Base-by-base conservation (phyloP, 2,329 filamentous ascomycete species). In the Apiospora hydei region DNA sequence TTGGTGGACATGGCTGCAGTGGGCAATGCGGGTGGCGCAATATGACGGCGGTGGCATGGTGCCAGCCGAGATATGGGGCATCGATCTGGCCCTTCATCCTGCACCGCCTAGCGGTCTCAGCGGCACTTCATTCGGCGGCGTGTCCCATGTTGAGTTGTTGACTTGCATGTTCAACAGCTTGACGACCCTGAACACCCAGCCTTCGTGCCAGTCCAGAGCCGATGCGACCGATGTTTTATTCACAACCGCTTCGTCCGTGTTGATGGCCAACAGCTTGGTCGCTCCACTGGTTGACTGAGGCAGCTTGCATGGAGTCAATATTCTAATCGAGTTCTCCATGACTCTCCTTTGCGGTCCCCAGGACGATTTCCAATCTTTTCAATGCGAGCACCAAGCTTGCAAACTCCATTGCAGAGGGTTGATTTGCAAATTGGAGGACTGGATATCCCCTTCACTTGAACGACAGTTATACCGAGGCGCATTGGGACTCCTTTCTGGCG, bases 1-100 rank as follows among this genome's bases (percentile, higher is more conserved):
- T 69, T 91, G 89, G 89, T 90, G 88, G 88, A 84, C 86, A 44
- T 88, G 90, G 74, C 82, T 91, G 8, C 88, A 90, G 76, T 91
- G 89, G 89, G 88, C 89, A 1, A 82, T 90, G 70, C 85, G 87
- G 11, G 89, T 91, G 69, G 88, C 87, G 4, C 80, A 90, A 21
- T 88, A 87, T 78, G 88, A 90, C 41, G 84, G 86, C 30, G 79
- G 80, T 69, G 81, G 84, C 24, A 88, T 38, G 41, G 66, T 91
- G 34, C 88, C 89, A 0, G 79, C 87, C 2, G 87, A 89, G 6
- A 80, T 90, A 21, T 90, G 89, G 89, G 88, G 88, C 43, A 82
- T 84, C 5, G 85, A 88, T 11, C 18, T 47, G 5, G 24, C 26
- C 6, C 57, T n/a, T n/a, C 30, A 41, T 2, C 1, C 24, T 8